Evolutionary conservation across 352 stramenopile species (phyloP).

Genomic region (Phytophthora chlamydospora): DNA sequence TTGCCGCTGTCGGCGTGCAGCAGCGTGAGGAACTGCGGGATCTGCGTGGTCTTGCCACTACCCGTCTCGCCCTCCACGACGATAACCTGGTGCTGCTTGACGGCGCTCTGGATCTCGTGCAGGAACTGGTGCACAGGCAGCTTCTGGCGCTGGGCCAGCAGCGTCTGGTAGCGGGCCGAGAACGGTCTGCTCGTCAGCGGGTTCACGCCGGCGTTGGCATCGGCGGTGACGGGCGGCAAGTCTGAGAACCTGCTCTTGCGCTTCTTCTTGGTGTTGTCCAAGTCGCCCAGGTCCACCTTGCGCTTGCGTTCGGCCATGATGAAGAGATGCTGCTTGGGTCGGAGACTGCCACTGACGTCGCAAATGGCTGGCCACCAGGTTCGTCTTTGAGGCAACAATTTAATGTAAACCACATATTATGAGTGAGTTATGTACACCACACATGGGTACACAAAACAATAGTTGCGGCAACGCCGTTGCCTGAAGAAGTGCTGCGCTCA

Average conservation of each 20-base stretch:
- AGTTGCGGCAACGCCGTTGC: too few relatives aligned
- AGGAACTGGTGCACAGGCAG: constrained; percentile 98
- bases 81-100: constrained; percentile 95
- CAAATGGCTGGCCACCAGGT: constrained; percentile 4
- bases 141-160: constrained; percentile 94
- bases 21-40: constrained; percentile 94
- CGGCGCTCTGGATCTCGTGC: constrained; percentile 95
- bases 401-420: neutral
- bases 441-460: too few relatives aligned
- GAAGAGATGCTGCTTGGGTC: constrained; percentile 5
- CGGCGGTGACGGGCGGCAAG: constrained; percentile 30
- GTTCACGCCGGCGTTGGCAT: constrained; percentile 63
- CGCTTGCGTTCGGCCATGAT: constrained; percentile 74
- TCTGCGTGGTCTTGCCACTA: constrained; percentile 97
- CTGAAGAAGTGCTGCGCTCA: too few relatives aligned
- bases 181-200: constrained; percentile 91
- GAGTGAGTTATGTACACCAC: too few relatives aligned
- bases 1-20: constrained; percentile 77
- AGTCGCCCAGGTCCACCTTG: constrained; percentile 65
- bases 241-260: constrained; percentile 87
- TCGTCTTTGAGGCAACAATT: too few relatives aligned
- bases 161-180: constrained; percentile 91
- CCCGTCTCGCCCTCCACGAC: constrained; percentile 99
- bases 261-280: constrained; percentile 48
- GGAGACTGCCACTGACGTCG: constrained; percentile 12